phyloP scores from a whole-genome alignment of 139 green algal species.

The Chlamydomonas asymmetrica region DNA sequence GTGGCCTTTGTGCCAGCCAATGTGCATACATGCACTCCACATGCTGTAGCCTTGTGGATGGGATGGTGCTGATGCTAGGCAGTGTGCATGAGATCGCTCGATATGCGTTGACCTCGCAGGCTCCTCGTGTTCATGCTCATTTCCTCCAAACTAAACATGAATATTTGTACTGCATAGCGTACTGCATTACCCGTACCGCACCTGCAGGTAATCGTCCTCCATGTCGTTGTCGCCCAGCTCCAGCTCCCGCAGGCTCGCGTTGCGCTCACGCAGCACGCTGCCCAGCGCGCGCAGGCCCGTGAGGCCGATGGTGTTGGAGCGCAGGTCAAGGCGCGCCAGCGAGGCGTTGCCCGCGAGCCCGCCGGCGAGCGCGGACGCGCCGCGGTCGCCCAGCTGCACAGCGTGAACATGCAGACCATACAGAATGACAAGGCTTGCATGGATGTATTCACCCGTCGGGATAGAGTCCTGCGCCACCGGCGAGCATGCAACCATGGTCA shows the following conservation, averaged over 20 bases:
- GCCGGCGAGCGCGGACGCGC: slow-evolving; percentile 37
- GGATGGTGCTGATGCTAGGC: neutral
- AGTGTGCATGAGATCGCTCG: neutral
- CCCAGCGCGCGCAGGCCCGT: slow-evolving; percentile 27
- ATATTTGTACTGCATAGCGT: too few species aligned
- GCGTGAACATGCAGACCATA: neutral
- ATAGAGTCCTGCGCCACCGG: too few species aligned
- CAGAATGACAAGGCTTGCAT: neutral
- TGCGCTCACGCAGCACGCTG: slow-evolving; percentile 22
- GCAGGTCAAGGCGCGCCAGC: slow-evolving; percentile 35
- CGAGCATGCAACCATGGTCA: too few species aligned
- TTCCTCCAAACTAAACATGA: too few species aligned
- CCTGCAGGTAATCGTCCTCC: slow-evolving; percentile 24
- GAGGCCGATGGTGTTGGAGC: slow-evolving; percentile 27
- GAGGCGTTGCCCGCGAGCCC: slow-evolving; percentile 23
- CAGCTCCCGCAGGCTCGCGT: slow-evolving; percentile 18
- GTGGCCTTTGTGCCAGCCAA: too few species aligned
- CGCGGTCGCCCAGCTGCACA: slow-evolving; percentile 58
- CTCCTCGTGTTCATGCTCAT: too few species aligned
- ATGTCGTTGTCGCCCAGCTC: slow-evolving; percentile 31
- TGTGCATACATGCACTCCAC: neutral
- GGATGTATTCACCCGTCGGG: too few species aligned
- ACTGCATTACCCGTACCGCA: neutral
- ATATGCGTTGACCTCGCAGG: too few species aligned
- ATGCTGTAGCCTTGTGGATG: neutral